Percentiles rank a stretch among this genome's conserved stretches.
Conservation (phyloP, 2,329 filamentous ascomycete species). For the Saccharata proteae region DNA sequence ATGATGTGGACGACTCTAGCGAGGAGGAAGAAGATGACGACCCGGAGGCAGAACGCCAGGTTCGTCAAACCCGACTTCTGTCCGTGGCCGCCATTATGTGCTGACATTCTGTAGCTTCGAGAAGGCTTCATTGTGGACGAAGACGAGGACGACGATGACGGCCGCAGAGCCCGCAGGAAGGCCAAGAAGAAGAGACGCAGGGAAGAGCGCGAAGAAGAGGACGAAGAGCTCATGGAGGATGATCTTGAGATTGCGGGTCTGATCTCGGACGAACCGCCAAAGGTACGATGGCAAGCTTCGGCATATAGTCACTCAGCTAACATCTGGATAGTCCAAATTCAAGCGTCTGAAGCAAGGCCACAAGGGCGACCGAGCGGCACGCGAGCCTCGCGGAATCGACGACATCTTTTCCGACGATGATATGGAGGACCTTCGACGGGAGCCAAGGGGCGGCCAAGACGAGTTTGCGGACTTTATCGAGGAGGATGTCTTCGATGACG, state of each 20-base stretch:
- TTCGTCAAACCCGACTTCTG: too few relatives aligned
- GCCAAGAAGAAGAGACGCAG: constrained; percentile 67
- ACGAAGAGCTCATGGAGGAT: constrained; percentile 79
- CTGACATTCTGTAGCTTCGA: constrained; percentile 55
- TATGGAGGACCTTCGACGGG: constrained; percentile 48
- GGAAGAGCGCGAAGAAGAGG: constrained; percentile 69
- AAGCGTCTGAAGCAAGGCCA: constrained; percentile 93
- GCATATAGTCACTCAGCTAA: constrained; percentile 15
- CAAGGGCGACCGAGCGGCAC: constrained; percentile 52
- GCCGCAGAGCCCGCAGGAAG: constrained; percentile 42
- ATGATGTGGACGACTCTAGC: constrained; percentile 25
- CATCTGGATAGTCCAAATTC: constrained; percentile 59
- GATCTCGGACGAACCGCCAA: constrained; percentile 68
- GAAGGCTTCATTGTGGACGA: constrained; percentile 96
- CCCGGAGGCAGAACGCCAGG: constrained; percentile 20
- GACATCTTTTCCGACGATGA: constrained; percentile 96
- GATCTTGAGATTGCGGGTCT: constrained; percentile 94
- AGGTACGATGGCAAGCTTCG: too few relatives aligned
- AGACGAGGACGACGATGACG: constrained; percentile 62
- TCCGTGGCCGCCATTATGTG: constrained; percentile 18
- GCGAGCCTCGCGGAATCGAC: constrained; percentile 61
- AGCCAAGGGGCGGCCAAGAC: constrained; percentile 16
- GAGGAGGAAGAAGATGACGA: constrained; percentile 28
- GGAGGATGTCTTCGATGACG: constrained; percentile 58
- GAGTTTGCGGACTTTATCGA: constrained; percentile 73